Conservation (phyloP, 2,329 filamentous ascomycete species). For the Talaromyces sp. region DNA sequence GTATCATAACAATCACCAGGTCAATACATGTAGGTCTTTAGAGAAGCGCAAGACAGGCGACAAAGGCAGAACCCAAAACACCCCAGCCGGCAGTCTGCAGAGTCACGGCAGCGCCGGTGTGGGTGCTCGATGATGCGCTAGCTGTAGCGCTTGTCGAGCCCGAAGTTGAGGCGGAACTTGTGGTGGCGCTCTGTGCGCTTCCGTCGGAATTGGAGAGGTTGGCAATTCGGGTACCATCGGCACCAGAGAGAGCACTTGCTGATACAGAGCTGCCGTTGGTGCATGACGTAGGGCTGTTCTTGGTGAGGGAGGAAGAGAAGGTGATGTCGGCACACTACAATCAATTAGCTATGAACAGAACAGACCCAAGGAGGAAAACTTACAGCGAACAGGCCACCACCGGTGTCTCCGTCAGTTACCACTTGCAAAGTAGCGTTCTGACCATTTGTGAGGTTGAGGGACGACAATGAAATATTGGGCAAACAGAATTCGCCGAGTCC, state of each 20-base stretch:
- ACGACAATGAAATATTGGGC: conserved; percentile 48
- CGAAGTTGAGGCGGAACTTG: neutral
- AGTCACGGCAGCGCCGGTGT: conserved; percentile 28
- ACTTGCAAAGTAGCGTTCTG: conserved; percentile 66
- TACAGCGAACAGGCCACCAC: conserved; percentile 65
- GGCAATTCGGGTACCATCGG: conserved; percentile 39
- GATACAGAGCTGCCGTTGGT: conserved; percentile 56
- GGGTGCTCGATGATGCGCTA: conserved; percentile 26
- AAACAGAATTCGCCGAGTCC: conserved; percentile 65
- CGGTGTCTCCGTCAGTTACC: conserved; percentile 58
- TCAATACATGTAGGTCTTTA: conserved; percentile 17
- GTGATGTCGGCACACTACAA: conserved; percentile 68
- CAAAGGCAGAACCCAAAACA: conserved; percentile 33
- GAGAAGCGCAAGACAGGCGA: conserved; percentile 32
- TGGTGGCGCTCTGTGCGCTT: conserved; percentile 25
- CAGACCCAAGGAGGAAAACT: conserved; percentile 22
- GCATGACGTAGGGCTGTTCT: conserved; percentile 50
- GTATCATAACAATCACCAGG: neutral
- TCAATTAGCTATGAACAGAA: neutral
- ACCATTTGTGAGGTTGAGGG: conserved; percentile 55
- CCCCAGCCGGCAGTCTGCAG: conserved; percentile 38
- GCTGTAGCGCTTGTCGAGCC: conserved; percentile 14
- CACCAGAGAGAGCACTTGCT: conserved; percentile 41
- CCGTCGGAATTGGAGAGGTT: conserved; percentile 42
- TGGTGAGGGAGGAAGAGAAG: conserved; percentile 54